Conservation (phyloP, 2,329 filamentous ascomycete genomes). For the Paramyrothecium roridum region DNA sequence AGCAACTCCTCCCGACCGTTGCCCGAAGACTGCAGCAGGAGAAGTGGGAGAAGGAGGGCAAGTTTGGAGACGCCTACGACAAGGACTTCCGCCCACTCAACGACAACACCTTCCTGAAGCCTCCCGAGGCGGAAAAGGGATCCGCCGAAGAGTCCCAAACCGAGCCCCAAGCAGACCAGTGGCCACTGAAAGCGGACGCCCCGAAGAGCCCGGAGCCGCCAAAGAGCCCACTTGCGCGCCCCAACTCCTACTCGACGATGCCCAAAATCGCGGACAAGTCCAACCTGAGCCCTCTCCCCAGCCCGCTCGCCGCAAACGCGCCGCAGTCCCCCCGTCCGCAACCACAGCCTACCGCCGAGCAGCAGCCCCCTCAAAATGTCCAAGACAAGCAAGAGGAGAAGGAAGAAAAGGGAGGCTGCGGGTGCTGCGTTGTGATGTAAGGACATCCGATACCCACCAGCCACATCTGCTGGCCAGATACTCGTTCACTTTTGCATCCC, state of each 20-base stretch:
- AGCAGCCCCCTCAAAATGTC: conserved; percentile 6
- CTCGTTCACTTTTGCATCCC: not conserved
- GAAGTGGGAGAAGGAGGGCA: conserved; percentile 90
- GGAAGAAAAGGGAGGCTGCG: conserved; percentile 41
- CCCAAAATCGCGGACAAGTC: conserved; percentile 48
- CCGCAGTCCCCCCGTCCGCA: conserved; percentile 26
- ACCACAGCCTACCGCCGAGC: conserved; percentile 6
- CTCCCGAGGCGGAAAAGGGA: conserved; percentile 34
- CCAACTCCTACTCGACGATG: conserved; percentile 60
- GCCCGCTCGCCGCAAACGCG: conserved; percentile 39
- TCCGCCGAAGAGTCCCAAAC: conserved; percentile 9
- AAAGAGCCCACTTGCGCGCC: conserved; percentile 44
- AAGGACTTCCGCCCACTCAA: conserved; percentile 83
- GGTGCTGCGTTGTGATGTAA: conserved; percentile 52
- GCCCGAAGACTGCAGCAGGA: conserved; percentile 89
- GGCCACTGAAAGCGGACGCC: conserved; percentile 53
- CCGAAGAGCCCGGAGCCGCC: conserved; percentile 36
- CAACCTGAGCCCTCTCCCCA: conserved; percentile 32
- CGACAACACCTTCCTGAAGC: conserved; percentile 52
- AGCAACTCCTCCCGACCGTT: conserved; percentile 93
- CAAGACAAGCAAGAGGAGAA: conserved; percentile 17
- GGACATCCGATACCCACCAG: not conserved
- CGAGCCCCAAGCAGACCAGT: conserved; percentile 38
- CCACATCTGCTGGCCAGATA: conserved; percentile 2
- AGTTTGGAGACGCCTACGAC: conserved; percentile 81